These are phyloP conservation scores for Paramecium tetraurelia DNA, from an alignment of 73 alveolate genomes.

Conservation along the genomic window DNA sequence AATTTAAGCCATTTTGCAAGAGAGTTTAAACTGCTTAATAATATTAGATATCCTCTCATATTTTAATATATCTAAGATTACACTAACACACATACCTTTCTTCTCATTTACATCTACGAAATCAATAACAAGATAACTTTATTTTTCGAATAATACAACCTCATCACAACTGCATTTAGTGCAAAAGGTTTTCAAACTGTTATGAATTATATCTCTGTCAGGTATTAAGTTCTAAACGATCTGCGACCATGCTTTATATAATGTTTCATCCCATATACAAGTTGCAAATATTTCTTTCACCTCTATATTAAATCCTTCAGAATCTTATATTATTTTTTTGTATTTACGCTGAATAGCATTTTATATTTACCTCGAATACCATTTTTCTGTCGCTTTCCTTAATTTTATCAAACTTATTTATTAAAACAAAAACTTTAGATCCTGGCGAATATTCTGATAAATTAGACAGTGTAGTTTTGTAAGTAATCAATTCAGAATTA, in stretches of 20 bases:
- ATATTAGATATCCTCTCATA: conserved; percentile 55
- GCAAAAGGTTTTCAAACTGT: conserved; percentile 81
- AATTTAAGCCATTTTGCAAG: conserved; percentile 19
- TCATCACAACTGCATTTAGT: conserved; percentile 84
- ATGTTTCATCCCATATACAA: conserved; percentile 97
- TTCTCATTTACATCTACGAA: conserved; percentile 25
- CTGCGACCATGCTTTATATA: conserved; percentile 97
- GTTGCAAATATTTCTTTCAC: conserved; percentile 80
- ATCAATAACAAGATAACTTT: conserved; percentile 91
- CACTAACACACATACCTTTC: background rate
- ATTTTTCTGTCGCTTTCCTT: conserved; percentile 47
- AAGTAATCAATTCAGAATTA: conserved; percentile 64
- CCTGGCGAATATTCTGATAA: conserved; percentile 79
- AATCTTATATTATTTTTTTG: conserved; percentile 70
- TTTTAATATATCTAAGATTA: background rate
- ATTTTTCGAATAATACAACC: conserved; percentile 95
- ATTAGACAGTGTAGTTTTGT: conserved; percentile 78
- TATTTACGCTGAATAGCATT: conserved; percentile 62
- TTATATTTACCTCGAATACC: conserved; percentile 66
- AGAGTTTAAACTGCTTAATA: conserved; percentile 45
- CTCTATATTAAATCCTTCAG: conserved; percentile 78
- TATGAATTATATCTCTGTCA: conserved; percentile 73
- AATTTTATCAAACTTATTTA: conserved; percentile 86
- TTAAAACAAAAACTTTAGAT: conserved; percentile 87
- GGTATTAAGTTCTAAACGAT: conserved; percentile 90